phyloP scores from a whole-genome alignment of 2,329 filamentous ascomycete species.

The Aaosphaeria arxii region DNA sequence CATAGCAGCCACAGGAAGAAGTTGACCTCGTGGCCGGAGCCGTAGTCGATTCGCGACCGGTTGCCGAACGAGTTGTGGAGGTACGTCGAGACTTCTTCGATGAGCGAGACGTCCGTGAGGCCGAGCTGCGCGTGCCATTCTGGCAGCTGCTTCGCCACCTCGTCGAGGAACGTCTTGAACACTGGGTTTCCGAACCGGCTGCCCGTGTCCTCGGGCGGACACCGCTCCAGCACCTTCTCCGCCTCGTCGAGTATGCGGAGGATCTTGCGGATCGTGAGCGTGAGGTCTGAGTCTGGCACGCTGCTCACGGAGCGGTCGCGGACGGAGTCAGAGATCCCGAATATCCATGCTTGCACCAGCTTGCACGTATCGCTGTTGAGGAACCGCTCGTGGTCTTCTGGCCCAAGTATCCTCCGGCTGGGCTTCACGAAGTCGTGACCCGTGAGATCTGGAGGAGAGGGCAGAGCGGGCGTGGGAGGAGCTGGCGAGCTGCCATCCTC shows the following conservation, averaged over 20 bases:
- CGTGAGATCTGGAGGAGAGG: conserved; percentile 62
- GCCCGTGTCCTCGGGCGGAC: conserved; percentile 82
- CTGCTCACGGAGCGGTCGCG: conserved; percentile 64
- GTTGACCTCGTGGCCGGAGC: conserved; percentile 95
- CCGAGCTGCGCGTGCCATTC: conserved; percentile 65
- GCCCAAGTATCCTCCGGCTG: conserved; percentile 75
- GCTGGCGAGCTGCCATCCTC: conserved; percentile 49
- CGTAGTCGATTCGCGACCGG: conserved; percentile 80
- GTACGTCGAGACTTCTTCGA: conserved; percentile 75
- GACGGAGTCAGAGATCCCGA: conserved; percentile 79
- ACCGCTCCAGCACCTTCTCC: conserved; percentile 62
- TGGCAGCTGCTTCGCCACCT: conserved; percentile 47
- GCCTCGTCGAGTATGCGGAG: conserved; percentile 68
- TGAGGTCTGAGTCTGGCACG: conserved; percentile 58
- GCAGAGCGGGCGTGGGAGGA: conserved; percentile 72
- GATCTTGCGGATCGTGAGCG: conserved; percentile 61
- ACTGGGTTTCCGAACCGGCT: conserved; percentile 93
- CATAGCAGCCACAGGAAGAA: conserved; percentile 97
- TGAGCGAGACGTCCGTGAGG: conserved; percentile 51
- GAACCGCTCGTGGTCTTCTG: conserved; percentile 77
- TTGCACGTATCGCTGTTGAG: conserved; percentile 71
- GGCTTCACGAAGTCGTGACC: conserved; percentile 64
- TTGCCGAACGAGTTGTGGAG: conserved; percentile 84
- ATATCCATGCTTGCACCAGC: conserved; percentile 80
- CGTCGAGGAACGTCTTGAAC: conserved; percentile 79